Evolutionary conservation across 257 asterid genomes (phyloP).

Genomic region (Ajuga chamaepitys): DNA sequence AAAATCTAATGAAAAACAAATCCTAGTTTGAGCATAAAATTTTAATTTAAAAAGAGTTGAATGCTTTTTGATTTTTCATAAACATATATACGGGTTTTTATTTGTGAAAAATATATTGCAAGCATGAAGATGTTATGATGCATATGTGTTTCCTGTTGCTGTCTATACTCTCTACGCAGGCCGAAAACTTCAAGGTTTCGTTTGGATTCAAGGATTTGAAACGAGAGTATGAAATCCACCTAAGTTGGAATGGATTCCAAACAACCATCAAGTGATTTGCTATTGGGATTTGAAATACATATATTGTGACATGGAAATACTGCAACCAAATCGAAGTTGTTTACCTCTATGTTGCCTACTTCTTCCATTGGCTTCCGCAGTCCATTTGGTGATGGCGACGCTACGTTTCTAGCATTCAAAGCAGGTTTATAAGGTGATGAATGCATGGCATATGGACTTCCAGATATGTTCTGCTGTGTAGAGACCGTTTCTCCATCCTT

Average conservation of each 20-base stretch:
- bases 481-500: constrained; percentile 47
- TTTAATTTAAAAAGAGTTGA: background rate
- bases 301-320: background rate
- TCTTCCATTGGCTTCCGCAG: constrained; percentile 89
- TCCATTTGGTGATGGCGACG: constrained; percentile 38
- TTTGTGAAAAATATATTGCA: background rate
- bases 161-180: background rate
- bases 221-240: no score
- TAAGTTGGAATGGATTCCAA: no score
- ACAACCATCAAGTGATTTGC: background rate
- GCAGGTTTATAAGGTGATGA: constrained; percentile 33
- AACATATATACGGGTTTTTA: no score
- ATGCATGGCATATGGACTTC: constrained; percentile 54
- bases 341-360: constrained; percentile 87
- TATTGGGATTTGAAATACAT: background rate
- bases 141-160: background rate
- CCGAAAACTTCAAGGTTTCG: background rate
- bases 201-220: no score
- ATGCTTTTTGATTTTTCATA: no score
- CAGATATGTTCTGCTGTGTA: constrained; percentile 35
- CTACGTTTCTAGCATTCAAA: constrained; percentile 30
- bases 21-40: background rate
- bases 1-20: background rate
- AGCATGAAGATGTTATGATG: background rate
- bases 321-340: background rate